phyloP scores from a whole-genome alignment of 2,329 filamentous ascomycete genomes.

The Falciphora oryzae region DNA sequence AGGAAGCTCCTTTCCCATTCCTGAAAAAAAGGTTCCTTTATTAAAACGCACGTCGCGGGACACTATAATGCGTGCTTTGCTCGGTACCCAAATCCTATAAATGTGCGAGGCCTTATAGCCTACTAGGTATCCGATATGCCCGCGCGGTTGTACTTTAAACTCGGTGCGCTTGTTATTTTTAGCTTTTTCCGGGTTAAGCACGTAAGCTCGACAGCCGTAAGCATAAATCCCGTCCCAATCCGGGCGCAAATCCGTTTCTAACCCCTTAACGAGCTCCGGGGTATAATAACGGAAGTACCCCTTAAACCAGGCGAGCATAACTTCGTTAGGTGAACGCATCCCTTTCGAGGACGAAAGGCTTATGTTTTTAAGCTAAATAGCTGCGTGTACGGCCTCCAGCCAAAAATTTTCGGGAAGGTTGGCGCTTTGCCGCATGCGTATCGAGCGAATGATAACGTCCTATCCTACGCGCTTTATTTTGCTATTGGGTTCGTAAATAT shows the following conservation, averaged over 20 bases:
- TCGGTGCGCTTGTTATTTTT: background rate
- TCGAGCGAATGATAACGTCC: background rate
- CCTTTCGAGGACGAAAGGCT: background rate
- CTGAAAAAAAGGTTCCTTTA: background rate
- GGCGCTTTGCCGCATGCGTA: background rate
- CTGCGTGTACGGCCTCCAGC: background rate
- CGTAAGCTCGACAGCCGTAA: background rate
- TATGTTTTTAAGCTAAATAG: background rate
- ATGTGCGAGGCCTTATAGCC: background rate
- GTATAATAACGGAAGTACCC: background rate
- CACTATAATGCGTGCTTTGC: too few relatives aligned
- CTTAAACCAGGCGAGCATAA: background rate
- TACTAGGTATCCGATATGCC: background rate
- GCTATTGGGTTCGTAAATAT: background rate
- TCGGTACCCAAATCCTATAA: background rate
- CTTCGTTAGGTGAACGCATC: background rate
- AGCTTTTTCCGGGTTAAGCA: background rate
- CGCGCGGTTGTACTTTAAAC: background rate
- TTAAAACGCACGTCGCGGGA: background rate
- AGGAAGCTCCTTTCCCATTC: background rate
- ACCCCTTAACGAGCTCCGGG: background rate
- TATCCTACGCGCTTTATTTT: background rate
- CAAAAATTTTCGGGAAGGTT: background rate
- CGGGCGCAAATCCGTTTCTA: background rate
- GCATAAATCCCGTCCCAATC: background rate